Base-by-base conservation (phyloP, 345 rosid species). In the Kernera saxatilis region DNA sequence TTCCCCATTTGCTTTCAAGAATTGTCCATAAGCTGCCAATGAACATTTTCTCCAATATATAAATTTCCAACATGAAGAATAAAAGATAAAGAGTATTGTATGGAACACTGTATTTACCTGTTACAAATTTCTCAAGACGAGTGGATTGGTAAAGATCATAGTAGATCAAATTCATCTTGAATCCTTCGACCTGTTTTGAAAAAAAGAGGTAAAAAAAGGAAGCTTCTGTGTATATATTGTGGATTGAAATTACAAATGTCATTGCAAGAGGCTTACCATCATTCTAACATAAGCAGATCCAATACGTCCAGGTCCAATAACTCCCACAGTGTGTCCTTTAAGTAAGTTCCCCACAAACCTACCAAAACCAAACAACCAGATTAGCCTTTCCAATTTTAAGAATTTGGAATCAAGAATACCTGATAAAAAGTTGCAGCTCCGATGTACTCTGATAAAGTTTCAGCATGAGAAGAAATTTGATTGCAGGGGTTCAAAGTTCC, bases 251-350 rank as follows among this genome's bases (percentile, higher is more conserved):
- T 8, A 33, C 0, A 46, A 67, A 63, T 32, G 32, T 13, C 35
- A 44, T 8, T 36, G 40, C 8, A n/a, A 68, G 15, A 51, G 6
- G 19, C 41, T 63, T 81, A 91, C 99, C 99, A 94, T 94, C 96
- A 91, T 94, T 80, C 96, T 85, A 39, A 96, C 97, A 70, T 94
- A 94, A 17, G 99, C 96, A 55, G 97, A 93, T 46, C 97, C 98
- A 17, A 93, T 93, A 61, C 96, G 96, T 64, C 98, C 97, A 61
- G 97, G 96, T 59, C 99, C 99, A 74, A 94, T 91, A 54, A 94
- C 99, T 69, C 97, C 99, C 66, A 94, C 92, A 51, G 99, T 91
- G 64, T 91, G 99, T 55, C 99, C 99, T 83, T 91, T 91, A 64
- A 94, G 97, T 76, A 94, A 84, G 83, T 94, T 94, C 17, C 99